Conservation (phyloP, 2,329 filamentous ascomycete species). For the Exophiala sp. region DNA sequence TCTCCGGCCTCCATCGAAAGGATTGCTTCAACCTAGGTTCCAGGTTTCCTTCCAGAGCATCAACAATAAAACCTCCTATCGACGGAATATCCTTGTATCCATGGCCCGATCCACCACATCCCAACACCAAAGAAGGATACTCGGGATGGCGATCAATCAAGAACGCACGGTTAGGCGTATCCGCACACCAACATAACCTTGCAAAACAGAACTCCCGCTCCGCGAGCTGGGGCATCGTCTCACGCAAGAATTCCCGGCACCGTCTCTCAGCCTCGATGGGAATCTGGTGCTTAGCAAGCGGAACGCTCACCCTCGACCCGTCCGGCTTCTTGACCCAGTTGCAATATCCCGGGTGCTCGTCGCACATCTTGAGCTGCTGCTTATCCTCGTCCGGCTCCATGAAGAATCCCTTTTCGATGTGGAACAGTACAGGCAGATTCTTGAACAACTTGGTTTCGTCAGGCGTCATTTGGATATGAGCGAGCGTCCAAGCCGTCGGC, state of each 20-base stretch:
- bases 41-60: slow-evolving; percentile 46
- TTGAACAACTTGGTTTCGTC: slow-evolving; percentile 43
- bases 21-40: slow-evolving; percentile 42
- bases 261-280: slow-evolving; percentile 47
- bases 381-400: slow-evolving; percentile 45
- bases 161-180: slow-evolving; percentile 54
- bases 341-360: slow-evolving; percentile 57
- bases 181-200: slow-evolving; percentile 56
- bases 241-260: slow-evolving; percentile 47
- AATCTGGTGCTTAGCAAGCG: slow-evolving; percentile 41
- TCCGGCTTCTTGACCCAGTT: slow-evolving; percentile 39
- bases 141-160: slow-evolving; percentile 51
- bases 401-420: slow-evolving; percentile 49
- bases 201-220: slow-evolving; percentile 49
- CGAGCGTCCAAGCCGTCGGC: slow-evolving; percentile 47
- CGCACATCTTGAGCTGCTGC: slow-evolving; percentile 40
- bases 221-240: slow-evolving; percentile 53
- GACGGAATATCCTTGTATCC: slow-evolving; percentile 53
- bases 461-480: slow-evolving; percentile 43
- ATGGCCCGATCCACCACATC: slow-evolving; percentile 52
- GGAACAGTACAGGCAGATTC: slow-evolving; percentile 44
- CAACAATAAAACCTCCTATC: slow-evolving; percentile 50
- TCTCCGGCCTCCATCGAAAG: slow-evolving; percentile 53
- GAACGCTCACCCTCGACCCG: slow-evolving; percentile 36
- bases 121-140: slow-evolving; percentile 44